Evolutionary conservation across 163 green algal species (phyloP), one percentile per base, ranked within the genome.

Genomic region (Scenedesmus sp.): DNA sequence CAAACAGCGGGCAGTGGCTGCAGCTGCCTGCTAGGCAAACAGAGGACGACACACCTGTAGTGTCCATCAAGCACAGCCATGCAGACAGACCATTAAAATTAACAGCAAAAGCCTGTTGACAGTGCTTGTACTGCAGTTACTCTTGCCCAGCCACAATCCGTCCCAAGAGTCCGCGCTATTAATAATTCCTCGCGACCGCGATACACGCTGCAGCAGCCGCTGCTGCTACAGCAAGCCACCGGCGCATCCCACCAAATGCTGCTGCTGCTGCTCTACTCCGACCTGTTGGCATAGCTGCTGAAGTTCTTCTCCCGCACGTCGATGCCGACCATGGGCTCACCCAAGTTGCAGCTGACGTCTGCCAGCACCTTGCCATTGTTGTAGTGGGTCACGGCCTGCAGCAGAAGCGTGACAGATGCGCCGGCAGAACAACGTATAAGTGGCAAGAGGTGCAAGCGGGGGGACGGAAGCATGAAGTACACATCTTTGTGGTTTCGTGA

Each of bases 261-360:
- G 61, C 56, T 61, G 33, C 43, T 59, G 86, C 86, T 83, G 35
- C 86, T 30, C 91, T 96, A 99, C 94, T 99, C 97, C 18, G 96
- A 98, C 73, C 97, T 95, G 33, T 92, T 89, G 30, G 97, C 97
- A 90, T 99, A 99, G 72, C 92, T 95, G 83, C 92, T 95, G 94
- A 99, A 99, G 80, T 92, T 93, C 93, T 98, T 97, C 79, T 98
- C 96, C 33, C 96, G 93, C 85, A 96, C 96, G 93, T 99, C 98
- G 89, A 99, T 99, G 90, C 98, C 98, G 46, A 99, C 98, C 98
- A 99, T 99, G 84, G 98, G 92, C 94, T 99, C 98, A 1, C 98
- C 98, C 72, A 99, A 94, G 81, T 95, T 96, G 12, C 87, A 91
- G 15, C 96, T 99, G 42, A 99, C 97, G 92, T 99, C 98, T 10